Conservation (phyloP, 192 early-diverging fungal genomes). For the Gaertneriomyces semiglobifer region DNA sequence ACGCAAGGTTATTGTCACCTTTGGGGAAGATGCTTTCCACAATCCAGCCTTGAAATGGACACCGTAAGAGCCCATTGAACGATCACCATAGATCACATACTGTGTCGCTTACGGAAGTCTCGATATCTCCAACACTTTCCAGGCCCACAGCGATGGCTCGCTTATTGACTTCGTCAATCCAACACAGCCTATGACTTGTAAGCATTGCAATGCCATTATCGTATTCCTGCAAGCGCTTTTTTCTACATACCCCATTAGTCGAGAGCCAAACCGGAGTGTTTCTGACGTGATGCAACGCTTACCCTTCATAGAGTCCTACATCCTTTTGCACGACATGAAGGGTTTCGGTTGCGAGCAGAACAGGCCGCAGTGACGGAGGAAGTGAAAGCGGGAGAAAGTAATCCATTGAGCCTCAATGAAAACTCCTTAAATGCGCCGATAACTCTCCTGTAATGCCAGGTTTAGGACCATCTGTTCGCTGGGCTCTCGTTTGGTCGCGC, state of each 20-base stretch:
- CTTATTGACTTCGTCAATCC: slow-evolving; percentile 56
- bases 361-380: slow-evolving; percentile 42
- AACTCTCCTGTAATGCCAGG: too few species aligned
- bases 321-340: slow-evolving; percentile 57
- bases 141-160: slow-evolving; percentile 21
- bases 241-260: slow-evolving; percentile 37
- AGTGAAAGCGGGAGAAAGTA: slow-evolving; percentile 13
- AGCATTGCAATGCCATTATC: slow-evolving; percentile 73
- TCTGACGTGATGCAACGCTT: background rate
- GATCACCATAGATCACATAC: background rate
- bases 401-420: slow-evolving; percentile 39
- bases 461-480: too few species aligned
- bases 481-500: too few species aligned
- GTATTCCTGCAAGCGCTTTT: slow-evolving; percentile 55
- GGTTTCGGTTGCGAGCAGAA: slow-evolving; percentile 49
- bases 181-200: slow-evolving; percentile 74
- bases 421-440: too few species aligned
- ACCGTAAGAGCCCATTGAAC: slow-evolving; percentile 3
- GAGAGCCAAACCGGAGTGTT: background rate
- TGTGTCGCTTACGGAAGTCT: slow-evolving; percentile 14
- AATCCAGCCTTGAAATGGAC: slow-evolving; percentile 15
- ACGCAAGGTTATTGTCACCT: slow-evolving; percentile 50
- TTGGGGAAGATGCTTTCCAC: slow-evolving; percentile 56
- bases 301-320: slow-evolving; percentile 73
- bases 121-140: slow-evolving; percentile 8